Conservation (phyloP, 1,284 basidiomycete genomes). For the Mycosarcoma mackinlayi region DNA sequence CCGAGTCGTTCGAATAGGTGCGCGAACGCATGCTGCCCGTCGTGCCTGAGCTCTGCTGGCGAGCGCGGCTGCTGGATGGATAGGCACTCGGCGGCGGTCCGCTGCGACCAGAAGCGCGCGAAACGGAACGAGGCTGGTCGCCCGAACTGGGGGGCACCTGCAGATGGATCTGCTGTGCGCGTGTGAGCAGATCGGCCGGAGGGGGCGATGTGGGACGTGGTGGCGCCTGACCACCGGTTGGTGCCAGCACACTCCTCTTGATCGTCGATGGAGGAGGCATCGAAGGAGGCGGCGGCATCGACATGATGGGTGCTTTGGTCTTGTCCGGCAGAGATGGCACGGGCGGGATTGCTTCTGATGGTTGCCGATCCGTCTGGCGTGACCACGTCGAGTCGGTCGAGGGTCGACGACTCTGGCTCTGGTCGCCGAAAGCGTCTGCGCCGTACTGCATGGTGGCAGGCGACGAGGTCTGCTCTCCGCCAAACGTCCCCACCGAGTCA, state of each 20-base stretch:
- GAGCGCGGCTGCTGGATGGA: slow-evolving; percentile 22
- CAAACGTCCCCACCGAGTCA: slow-evolving; percentile 54
- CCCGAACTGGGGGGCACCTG: slow-evolving; percentile 32
- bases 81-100: slow-evolving; percentile 34
- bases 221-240: slow-evolving; percentile 25
- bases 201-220: slow-evolving; percentile 56
- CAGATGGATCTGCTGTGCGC: slow-evolving; percentile 43
- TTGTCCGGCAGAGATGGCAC: slow-evolving; percentile 53
- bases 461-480: slow-evolving; percentile 32
- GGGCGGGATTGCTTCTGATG: slow-evolving; percentile 30
- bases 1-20: slow-evolving; percentile 48
- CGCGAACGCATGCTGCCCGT: slow-evolving; percentile 43
- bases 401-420: slow-evolving; percentile 27
- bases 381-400: slow-evolving; percentile 53
- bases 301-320: slow-evolving; percentile 56
- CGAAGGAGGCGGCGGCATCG: slow-evolving; percentile 55
- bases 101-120: slow-evolving; percentile 43
- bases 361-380: slow-evolving; percentile 25
- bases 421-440: slow-evolving; percentile 42
- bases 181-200: slow-evolving; percentile 50
- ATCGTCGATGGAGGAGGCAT: slow-evolving; percentile 56
- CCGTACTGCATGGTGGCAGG: slow-evolving; percentile 49
- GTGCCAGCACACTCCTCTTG: slow-evolving; percentile 14
- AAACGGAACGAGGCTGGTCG: slow-evolving; percentile 43
- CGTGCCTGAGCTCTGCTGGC: slow-evolving; percentile 41